Evolutionary conservation across 352 stramenopile species (phyloP).

Genomic region (Bremia lactucae): DNA sequence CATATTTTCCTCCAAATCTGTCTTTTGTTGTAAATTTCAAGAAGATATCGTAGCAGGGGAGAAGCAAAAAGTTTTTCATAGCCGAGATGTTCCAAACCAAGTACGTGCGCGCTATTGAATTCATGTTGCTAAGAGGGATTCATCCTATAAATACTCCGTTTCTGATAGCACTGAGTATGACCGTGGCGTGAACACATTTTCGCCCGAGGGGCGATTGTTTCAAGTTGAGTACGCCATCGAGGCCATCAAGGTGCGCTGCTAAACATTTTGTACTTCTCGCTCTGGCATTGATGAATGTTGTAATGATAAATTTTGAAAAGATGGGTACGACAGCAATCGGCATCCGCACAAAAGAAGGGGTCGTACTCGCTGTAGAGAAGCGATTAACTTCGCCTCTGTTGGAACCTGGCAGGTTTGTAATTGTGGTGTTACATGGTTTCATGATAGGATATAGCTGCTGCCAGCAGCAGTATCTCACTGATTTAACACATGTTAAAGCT

Average conservation of each 20-base stretch:
- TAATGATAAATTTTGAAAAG: constrained; percentile 19
- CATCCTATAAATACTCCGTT: neutral
- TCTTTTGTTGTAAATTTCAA: constrained; percentile 3
- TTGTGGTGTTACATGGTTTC: neutral
- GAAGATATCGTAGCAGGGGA: constrained; percentile 30
- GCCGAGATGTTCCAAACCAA: constrained; percentile 55
- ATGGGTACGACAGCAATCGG: constrained; percentile 97
- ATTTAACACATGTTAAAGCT: constrained; percentile 1
- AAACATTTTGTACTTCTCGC: neutral
- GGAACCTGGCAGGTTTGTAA: constrained; percentile 77
- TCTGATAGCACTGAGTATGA: constrained; percentile 94
- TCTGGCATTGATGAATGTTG: neutral
- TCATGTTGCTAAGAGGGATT: neutral
- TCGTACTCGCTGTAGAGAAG: constrained; percentile 98
- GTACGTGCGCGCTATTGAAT: constrained; percentile 13
- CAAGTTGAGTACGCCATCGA: constrained; percentile 99
- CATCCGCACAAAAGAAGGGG: constrained; percentile 95
- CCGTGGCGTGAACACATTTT: constrained; percentile 99
- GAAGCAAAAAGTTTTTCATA: constrained; percentile 16
- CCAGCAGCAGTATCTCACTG: neutral
- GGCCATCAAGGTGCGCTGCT: constrained; percentile 87
- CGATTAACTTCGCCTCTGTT: constrained; percentile 93
- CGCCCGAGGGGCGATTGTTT: constrained; percentile 97
- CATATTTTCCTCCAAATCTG: no score
- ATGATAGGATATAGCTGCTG: neutral